Evolutionary conservation across 2,329 filamentous ascomycete genomes (phyloP), one percentile per base, ranked within the genome.

Genomic region (Exophiala lecanii-corni): DNA sequence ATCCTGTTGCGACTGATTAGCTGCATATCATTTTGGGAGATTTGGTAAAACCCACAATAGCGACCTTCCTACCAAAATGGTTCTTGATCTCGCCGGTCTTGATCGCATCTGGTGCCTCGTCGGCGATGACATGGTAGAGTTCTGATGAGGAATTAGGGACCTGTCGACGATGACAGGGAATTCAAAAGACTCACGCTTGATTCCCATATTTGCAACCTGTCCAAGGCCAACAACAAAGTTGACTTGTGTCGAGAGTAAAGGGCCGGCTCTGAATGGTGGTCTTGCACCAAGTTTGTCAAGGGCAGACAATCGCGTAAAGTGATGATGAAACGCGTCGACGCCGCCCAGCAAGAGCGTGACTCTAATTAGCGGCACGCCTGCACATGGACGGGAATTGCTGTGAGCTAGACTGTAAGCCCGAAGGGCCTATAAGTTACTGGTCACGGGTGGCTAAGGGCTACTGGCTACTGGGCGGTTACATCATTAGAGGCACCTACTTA

Each of bases 61-160:
- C 91, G 49, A 98, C 91, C 70, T 98, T 98, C 64, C 92, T 86
- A 53, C 92, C 92, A 63, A 98, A 98, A 55, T 98, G 92, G 58
- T 91, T 91, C 72, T 98, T 98, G 75, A 98, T 98, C 62, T 98
- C 92, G 48, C 92, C 88, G 61, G 89, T 84, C 68, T 96, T 97
- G 74, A 96, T 79, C 23, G 92, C 85, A 69, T 89, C 86, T n/a
- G 92, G 92, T 54, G 89, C 86, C 71, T 97, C 85, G 62, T 96
- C 89, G 60, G 86, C 84, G 68, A 92, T 88, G 64, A 92, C 83
- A 54, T 79, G 76, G 65, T 83, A 88, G 32, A 92, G 77, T 57
- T 86, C 79, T 73, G 51, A 6, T 15, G 15, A 17, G 9, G 18
- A 28, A 12, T 26, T 12, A 26, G 23, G 25, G 21, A 32, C 57